Evolutionary conservation across 495 filamentous ascomycete species (phyloP).

Genomic region (Daldinia loculata): DNA sequence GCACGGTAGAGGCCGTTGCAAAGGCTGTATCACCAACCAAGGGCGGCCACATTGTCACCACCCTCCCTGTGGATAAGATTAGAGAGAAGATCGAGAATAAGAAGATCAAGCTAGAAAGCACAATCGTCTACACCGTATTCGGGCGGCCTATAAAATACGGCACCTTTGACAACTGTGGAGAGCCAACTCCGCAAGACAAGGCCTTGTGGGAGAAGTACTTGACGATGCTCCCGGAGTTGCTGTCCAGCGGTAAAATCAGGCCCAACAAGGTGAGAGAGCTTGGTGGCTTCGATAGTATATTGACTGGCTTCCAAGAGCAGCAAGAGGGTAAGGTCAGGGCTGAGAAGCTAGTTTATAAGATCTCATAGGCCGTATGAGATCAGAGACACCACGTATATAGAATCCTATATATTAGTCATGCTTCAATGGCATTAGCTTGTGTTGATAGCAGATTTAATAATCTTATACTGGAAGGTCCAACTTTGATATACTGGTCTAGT

Average conservation of each 20-base stretch:
- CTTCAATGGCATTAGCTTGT: too few species aligned
- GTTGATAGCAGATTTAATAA: too few species aligned
- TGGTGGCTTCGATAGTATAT: constrained; percentile 46
- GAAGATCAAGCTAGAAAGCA: constrained; percentile 41
- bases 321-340: constrained; percentile 47
- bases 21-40: constrained; percentile 31
- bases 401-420: too few species aligned
- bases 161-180: constrained; percentile 38
- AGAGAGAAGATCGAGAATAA: constrained; percentile 24
- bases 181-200: constrained; percentile 37
- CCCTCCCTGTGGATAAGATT: constrained; percentile 30
- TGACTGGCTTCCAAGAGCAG: constrained; percentile 44
- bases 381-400: not conserved
- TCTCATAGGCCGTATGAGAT: constrained; percentile 21
- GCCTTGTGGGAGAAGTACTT: constrained; percentile 44
- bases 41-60: constrained; percentile 36
- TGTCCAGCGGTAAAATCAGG: constrained; percentile 38
- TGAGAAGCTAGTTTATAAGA: constrained; percentile 49
- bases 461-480: too few species aligned
- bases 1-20: constrained; percentile 18
- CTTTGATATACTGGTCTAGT: too few species aligned
- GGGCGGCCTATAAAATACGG: constrained; percentile 27
- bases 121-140: constrained; percentile 43
- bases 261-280: constrained; percentile 35
- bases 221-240: constrained; percentile 29